Evolutionary conservation across 2,329 filamentous ascomycete species (phyloP).

Genomic region (Alternaria ethzedia): DNA sequence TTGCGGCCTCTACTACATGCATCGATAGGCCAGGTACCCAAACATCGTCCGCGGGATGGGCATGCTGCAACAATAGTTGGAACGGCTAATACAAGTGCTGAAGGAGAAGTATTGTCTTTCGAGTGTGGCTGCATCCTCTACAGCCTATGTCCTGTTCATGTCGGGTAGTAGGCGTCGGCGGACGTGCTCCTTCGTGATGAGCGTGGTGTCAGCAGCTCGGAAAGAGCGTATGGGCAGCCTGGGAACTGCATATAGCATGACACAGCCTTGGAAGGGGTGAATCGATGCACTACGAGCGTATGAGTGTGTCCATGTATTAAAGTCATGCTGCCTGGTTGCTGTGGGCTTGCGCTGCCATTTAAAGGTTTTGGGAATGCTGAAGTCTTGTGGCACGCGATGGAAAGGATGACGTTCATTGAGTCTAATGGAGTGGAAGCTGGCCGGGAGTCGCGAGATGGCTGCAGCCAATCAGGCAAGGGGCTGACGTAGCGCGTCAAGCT

Average conservation of each 20-base stretch:
- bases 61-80: constrained; percentile 66
- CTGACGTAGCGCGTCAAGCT: constrained; percentile 1
- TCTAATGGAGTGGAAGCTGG: background rate
- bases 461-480: constrained; percentile 2
- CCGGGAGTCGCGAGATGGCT: background rate
- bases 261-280: background rate
- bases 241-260: background rate
- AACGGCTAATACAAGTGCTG: constrained; percentile 53
- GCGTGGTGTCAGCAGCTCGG: constrained; percentile 55
- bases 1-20: constrained; percentile 53
- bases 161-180: constrained; percentile 46
- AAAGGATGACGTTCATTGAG: background rate
- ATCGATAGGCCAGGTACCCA: constrained; percentile 58
- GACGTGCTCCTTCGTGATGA: constrained; percentile 60
- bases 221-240: constrained; percentile 6
- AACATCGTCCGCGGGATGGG: constrained; percentile 56
- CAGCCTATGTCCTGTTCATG: background rate
- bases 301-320: background rate
- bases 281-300: background rate
- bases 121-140: background rate
- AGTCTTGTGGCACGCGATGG: background rate
- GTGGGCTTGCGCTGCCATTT: background rate
- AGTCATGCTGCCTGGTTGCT: background rate
- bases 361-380: background rate
- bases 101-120: background rate